phyloP scores from a whole-genome alignment of 345 rosid genomes.

The Reutealis trisperma region DNA sequence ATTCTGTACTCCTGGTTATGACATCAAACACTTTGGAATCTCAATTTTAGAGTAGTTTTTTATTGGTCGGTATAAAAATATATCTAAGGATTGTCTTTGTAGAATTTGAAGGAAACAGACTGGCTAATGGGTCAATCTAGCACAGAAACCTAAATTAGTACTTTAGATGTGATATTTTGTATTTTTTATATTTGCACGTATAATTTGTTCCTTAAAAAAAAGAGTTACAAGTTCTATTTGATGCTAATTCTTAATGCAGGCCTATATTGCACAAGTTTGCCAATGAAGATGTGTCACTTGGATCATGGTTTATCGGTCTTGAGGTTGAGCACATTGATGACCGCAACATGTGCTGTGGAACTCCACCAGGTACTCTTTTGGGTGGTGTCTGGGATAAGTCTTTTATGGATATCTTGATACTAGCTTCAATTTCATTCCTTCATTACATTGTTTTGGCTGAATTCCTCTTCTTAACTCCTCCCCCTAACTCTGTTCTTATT shows the following conservation, averaged over 20 bases:
- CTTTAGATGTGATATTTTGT: not conserved
- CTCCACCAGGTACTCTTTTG: slow-evolving; percentile 77
- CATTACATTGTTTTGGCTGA: not conserved
- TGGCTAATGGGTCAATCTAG: not conserved
- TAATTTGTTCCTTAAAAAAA: not conserved
- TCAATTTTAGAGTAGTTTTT: not conserved
- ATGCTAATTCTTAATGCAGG: slow-evolving; percentile 47
- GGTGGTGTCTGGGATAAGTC: not conserved
- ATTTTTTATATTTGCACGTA: slow-evolving; percentile 6
- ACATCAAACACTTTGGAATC: not conserved
- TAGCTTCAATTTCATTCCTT: not conserved
- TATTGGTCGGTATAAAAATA: not conserved
- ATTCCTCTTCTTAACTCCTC: not conserved
- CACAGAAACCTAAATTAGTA: not conserved
- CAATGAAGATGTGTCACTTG: slow-evolving; percentile 94
- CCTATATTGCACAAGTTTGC: slow-evolving; percentile 89
- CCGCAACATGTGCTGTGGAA: slow-evolving; percentile 85
- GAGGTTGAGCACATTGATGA: slow-evolving; percentile 96
- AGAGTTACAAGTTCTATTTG: slow-evolving; percentile 8
- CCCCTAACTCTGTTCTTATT: no score
- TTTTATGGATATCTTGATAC: not conserved
- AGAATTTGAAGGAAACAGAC: not conserved
- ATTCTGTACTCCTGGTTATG: not conserved
- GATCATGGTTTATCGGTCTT: slow-evolving; percentile 95
- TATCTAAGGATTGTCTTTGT: not conserved